phyloP scores from a whole-genome alignment of 73 alveolate species.

The Paraurostyla sp. region DNA sequence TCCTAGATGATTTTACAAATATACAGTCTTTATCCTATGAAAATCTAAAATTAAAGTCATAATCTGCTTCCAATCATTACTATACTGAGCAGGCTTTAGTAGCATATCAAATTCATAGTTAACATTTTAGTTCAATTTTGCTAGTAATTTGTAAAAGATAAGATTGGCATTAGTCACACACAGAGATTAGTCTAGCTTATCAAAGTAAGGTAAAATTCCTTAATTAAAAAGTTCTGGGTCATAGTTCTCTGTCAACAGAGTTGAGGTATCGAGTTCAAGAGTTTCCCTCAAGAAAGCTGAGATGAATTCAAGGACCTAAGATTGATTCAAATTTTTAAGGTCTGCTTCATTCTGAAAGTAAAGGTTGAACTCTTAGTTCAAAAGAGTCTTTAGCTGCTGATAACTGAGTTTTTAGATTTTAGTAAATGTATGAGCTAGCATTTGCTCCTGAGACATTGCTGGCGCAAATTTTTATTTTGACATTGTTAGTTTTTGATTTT shows the following conservation, averaged over 20 bases:
- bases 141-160: background rate
- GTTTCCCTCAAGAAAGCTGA: slow-evolving; percentile 33
- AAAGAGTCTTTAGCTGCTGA: background rate
- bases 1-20: background rate
- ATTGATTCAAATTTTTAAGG: background rate
- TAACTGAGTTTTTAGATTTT: background rate
- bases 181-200: background rate
- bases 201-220: slow-evolving; percentile 2
- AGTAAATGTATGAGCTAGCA: slow-evolving; percentile 5
- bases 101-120: slow-evolving; percentile 43
- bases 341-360: slow-evolving; percentile 22
- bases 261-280: background rate
- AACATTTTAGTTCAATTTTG: background rate
- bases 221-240: background rate
- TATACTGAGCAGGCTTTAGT: background rate
- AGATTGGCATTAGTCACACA: slow-evolving; percentile 1
- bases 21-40: background rate
- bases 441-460: background rate
- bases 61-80: background rate
- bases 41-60: background rate
- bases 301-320: background rate
- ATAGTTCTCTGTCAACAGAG: background rate
- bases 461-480: background rate
- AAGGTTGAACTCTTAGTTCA: slow-evolving; percentile 1
- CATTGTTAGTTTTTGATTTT: background rate